These are phyloP conservation scores for Nyssa sinensis DNA, from an alignment of 148 eudicot genomes.

Conservation along the genomic window DNA sequence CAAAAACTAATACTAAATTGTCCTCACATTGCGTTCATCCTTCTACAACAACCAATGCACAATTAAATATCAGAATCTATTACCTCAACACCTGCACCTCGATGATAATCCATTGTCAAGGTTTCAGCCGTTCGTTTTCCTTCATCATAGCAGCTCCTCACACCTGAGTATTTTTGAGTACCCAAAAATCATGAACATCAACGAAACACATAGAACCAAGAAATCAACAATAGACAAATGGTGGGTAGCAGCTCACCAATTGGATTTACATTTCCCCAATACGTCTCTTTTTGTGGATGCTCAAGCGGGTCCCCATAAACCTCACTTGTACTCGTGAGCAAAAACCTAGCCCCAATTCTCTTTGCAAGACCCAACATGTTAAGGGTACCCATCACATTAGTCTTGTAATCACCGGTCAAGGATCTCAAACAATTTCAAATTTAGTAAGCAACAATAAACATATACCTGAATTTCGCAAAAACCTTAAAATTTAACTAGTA, in stretches of 20 bases:
- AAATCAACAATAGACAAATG: too few relatives aligned
- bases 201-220: background rate
- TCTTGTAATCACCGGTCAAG: slow-evolving; percentile 73
- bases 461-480: too few relatives aligned
- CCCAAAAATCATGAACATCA: slow-evolving; percentile 13
- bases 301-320: slow-evolving; percentile 89
- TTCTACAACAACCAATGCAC: background rate
- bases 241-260: slow-evolving; percentile 41
- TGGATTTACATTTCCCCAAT: slow-evolving; percentile 90
- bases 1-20: background rate
- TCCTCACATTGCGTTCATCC: background rate
- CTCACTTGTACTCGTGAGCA: slow-evolving; percentile 82
- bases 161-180: slow-evolving; percentile 40
- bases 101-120: slow-evolving; percentile 82
- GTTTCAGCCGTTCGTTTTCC: slow-evolving; percentile 87
- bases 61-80: slow-evolving; percentile 1
- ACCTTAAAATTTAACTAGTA: too few relatives aligned
- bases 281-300: slow-evolving; percentile 87
- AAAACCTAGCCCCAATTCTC: slow-evolving; percentile 76
- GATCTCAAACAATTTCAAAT: slow-evolving; percentile 25
- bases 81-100: slow-evolving; percentile 83
- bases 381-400: slow-evolving; percentile 86
- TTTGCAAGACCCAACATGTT: slow-evolving; percentile 87
- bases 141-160: slow-evolving; percentile 84
- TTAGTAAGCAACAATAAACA: background rate